Base-by-base conservation (phyloP, 345 rosid genomes). In the Punica granatum region DNA sequence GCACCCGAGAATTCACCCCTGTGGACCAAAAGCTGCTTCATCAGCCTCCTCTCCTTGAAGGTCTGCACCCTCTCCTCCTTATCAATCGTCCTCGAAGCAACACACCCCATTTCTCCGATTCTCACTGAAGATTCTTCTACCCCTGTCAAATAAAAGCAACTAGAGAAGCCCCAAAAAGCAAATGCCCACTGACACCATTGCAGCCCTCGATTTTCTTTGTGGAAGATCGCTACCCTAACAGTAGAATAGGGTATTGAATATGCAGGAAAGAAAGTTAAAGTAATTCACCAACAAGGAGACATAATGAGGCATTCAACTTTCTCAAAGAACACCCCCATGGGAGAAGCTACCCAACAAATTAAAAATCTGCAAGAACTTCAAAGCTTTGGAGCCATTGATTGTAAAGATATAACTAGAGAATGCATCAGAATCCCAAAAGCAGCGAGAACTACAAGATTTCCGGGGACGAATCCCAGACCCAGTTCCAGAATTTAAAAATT, bases 1-100 rank as follows among this genome's bases (percentile, higher is more conserved):
- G 96, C 88, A 76, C 83, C 90, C 1, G 96, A 93, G 79, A 93
- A 90, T 32, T 93, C 92, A 66, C 72, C 83, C 73, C 98, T 84
- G 75, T 73, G 72, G 67, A 68, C 79, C 61, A 90, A 73, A 76
- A 93, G 56, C 64, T 84, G 84, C 67, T 86, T 90, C 97, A 90
- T 87, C 53, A 89, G 72, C 82, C 79, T 93, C 85, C 98, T 81
- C 81, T 86, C 90, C 80, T 84, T 90, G 74, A 92, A 90, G 42
- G 77, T 75, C 71, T 68, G 78, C 66, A 88, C 88, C 76, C 85
- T 87, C 73, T 79, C 98, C 64, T 85, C 97, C 79, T 84, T 82
- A 67, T 90, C 89, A 70, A 86, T 84, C 4, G 34, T 28, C 72
- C 82, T 90, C 33, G 98, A 90, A 39, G 85, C 87, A 33, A 79